These are phyloP conservation scores for Xylaria palmicola DNA, from an alignment of 495 filamentous ascomycete genomes.

Conservation along the genomic window DNA sequence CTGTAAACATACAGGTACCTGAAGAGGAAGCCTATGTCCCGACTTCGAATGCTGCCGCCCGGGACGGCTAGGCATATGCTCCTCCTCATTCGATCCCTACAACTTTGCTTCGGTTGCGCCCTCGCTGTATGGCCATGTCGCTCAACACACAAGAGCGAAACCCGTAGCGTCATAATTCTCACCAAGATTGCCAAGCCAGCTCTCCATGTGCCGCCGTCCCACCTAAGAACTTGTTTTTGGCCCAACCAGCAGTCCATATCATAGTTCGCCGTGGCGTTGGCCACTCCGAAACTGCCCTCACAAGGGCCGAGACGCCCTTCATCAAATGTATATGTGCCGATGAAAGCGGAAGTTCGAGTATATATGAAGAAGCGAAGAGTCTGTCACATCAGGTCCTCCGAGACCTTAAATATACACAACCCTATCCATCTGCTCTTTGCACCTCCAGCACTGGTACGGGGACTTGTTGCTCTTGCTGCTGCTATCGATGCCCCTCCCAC, in stretches of 20 bases:
- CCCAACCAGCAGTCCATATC: too few species aligned
- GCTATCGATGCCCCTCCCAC: slow-evolving; percentile 31
- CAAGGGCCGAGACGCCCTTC: background rate
- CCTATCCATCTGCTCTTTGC: slow-evolving; percentile 31
- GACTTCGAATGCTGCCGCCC: background rate
- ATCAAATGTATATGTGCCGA: background rate
- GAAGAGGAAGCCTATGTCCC: background rate
- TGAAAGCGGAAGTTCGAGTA: background rate
- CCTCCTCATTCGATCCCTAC: too few species aligned
- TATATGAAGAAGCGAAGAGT: background rate
- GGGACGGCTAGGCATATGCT: background rate
- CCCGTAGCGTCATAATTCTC: background rate
- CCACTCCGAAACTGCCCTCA: background rate
- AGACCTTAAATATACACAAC: slow-evolving; percentile 10
- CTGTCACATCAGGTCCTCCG: background rate
- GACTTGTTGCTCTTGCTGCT: slow-evolving; percentile 29
- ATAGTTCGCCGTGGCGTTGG: background rate
- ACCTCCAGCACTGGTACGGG: slow-evolving; percentile 40
- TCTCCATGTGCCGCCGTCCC: background rate
- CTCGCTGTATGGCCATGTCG: background rate
- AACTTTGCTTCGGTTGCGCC: background rate
- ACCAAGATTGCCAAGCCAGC: background rate
- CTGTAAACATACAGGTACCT: background rate
- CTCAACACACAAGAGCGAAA: background rate
- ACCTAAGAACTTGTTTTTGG: too few species aligned